Percentiles rank a stretch among this genome's conserved stretches.
These are phyloP conservation scores for Austropuccinia psidii DNA, from an alignment of 1,284 basidiomycete species.

Conservation along the genomic window DNA sequence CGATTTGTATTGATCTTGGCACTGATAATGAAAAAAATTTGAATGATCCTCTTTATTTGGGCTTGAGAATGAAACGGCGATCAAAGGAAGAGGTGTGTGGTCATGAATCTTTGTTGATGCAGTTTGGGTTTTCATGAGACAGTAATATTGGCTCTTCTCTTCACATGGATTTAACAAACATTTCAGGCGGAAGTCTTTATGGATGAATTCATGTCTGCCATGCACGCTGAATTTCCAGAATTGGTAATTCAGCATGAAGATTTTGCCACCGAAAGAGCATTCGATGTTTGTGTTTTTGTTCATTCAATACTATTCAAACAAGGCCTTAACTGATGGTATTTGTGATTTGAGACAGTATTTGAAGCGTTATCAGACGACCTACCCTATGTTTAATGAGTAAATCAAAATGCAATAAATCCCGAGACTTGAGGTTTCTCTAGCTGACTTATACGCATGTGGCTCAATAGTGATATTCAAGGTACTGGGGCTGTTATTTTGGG, in stretches of 20 bases:
- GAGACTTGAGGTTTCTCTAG: neutral
- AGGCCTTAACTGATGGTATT: neutral
- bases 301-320: neutral
- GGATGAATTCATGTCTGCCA: constrained; percentile 86
- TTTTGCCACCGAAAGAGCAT: constrained; percentile 47
- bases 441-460: neutral
- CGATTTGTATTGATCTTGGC: constrained; percentile 76
- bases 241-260: constrained; percentile 52
- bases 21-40: constrained; percentile 76
- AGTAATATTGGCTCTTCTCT: neutral
- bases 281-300: constrained; percentile 36
- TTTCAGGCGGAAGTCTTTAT: constrained; percentile 60
- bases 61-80: constrained; percentile 64
- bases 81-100: constrained; percentile 57
- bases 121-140: neutral
- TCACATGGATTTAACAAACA: neutral
- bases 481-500: constrained; percentile 85
- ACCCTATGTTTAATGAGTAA: constrained; percentile 74
- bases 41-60: constrained; percentile 83
- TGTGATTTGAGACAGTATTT: constrained; percentile 55
- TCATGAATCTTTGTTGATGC: neutral
- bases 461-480: constrained; percentile 52
- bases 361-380: constrained; percentile 62
- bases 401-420: neutral
- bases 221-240: constrained; percentile 65